Percentiles rank a stretch among this genome's conserved stretches.
These are phyloP conservation scores for Globisporangium emineosum DNA, from an alignment of 352 stramenopile species.

Conservation along the genomic window DNA sequence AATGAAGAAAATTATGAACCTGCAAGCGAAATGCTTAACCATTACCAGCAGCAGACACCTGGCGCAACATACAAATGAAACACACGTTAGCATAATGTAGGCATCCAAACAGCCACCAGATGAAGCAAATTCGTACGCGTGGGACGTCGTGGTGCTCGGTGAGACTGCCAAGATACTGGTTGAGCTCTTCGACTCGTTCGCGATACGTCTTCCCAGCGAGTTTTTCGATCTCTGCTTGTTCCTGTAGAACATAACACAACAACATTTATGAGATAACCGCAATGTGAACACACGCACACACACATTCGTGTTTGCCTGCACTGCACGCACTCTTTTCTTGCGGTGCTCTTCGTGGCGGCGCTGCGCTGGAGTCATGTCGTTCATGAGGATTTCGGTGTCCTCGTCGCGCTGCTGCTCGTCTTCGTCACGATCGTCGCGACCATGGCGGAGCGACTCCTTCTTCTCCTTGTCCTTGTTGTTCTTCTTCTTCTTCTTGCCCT, in stretches of 20 bases:
- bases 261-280: background rate
- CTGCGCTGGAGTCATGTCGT: constrained; percentile 72
- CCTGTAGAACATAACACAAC: constrained; percentile 29
- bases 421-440: constrained; percentile 1
- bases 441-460: constrained; percentile 30
- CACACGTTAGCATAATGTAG: background rate
- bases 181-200: constrained; percentile 95
- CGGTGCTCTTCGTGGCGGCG: constrained; percentile 73
- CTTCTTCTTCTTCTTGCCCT: constrained; percentile 53
- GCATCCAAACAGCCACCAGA: background rate
- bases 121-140: constrained; percentile 55
- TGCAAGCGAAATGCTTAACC: constrained; percentile 44
- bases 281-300: background rate
- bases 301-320: constrained; percentile 4
- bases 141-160: constrained; percentile 99
- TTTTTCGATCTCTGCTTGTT: constrained; percentile 86
- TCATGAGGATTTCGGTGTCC: constrained; percentile 28
- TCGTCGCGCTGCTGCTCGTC: constrained; percentile 6
- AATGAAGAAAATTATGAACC: background rate
- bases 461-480: constrained; percentile 48
- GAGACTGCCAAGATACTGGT: constrained; percentile 92
- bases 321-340: constrained; percentile 78
- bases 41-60: constrained; percentile 89
- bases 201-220: constrained; percentile 86
- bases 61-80: constrained; percentile 5